These are phyloP conservation scores for Hymenoscyphus salicellus DNA, from an alignment of 2,329 filamentous ascomycete species.

Conservation along the genomic window DNA sequence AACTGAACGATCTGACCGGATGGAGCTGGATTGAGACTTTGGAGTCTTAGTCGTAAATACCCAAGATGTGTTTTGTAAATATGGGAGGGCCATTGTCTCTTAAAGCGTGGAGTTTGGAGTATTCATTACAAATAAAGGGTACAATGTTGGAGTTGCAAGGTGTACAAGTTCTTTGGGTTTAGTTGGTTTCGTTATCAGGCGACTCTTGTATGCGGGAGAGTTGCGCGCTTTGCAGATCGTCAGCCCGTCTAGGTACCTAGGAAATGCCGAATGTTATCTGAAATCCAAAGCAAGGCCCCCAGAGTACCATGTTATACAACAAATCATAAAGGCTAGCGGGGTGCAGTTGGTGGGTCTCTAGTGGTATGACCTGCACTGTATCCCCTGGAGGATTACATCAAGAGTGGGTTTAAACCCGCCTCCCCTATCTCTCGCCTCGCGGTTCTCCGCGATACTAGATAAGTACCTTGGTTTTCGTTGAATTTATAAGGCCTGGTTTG, in stretches of 20 bases:
- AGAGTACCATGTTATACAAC: background rate
- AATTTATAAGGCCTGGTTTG: background rate
- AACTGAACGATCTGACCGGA: slow-evolving; percentile 6
- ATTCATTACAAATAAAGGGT: background rate
- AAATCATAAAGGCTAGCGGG: background rate
- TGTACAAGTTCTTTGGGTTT: background rate
- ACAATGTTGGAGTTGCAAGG: background rate
- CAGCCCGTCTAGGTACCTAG: background rate
- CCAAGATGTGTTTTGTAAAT: background rate
- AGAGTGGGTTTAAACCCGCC: slow-evolving; percentile 1
- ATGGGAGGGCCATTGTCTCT: background rate
- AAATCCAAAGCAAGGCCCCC: background rate
- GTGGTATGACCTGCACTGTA: background rate
- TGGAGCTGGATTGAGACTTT: slow-evolving; percentile 11
- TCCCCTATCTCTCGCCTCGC: slow-evolving; percentile 2
- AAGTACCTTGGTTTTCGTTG: background rate
- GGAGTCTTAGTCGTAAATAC: slow-evolving; percentile 2
- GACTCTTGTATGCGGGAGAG: background rate
- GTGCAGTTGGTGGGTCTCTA: background rate
- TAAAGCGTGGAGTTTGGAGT: slow-evolving; percentile 6
- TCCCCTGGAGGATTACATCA: background rate
- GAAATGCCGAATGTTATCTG: background rate
- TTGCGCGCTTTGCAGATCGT: background rate
- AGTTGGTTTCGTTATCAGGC: background rate
- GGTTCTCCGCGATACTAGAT: background rate